Evolutionary conservation across 768 basidiomycete species (phyloP).

Genomic region (Lepiota subincarnata): DNA sequence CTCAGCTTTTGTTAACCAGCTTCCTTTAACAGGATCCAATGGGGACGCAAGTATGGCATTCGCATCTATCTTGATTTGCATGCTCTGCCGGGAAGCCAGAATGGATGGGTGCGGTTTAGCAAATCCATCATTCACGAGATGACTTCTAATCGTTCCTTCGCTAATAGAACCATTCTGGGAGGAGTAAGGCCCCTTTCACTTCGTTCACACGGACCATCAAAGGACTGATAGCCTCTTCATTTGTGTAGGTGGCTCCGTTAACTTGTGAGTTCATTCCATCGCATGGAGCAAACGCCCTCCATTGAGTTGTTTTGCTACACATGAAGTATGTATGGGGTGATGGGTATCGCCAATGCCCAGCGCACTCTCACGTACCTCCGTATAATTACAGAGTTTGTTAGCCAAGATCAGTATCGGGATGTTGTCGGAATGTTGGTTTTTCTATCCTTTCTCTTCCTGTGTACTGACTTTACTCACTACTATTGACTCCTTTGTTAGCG

Average conservation of each 20-base stretch:
- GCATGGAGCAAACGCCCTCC: background rate
- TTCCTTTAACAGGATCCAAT: conserved; percentile 52
- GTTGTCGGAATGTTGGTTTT: conserved; percentile 59
- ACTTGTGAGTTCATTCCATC: conserved; percentile 42
- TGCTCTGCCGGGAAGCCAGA: conserved; percentile 71
- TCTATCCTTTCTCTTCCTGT: background rate
- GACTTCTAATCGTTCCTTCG: conserved; percentile 13
- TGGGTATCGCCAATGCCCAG: conserved; percentile 89
- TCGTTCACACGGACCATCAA: conserved; percentile 11
- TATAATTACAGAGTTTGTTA: conserved; percentile 80
- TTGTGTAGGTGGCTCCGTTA: conserved; percentile 49
- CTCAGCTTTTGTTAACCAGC: conserved; percentile 13
- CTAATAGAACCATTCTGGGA: conserved; percentile 36
- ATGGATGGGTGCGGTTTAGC: conserved; percentile 58
- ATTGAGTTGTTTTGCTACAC: conserved; percentile 6
- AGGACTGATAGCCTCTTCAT: conserved; percentile 9
- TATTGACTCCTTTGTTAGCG: conserved; percentile 20
- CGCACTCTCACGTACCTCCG: conserved; percentile 80
- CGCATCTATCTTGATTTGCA: conserved; percentile 84
- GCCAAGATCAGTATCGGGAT: conserved; percentile 70
- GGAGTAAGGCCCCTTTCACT: conserved; percentile 20
- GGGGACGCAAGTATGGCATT: conserved; percentile 92
- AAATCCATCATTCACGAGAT: conserved; percentile 4
- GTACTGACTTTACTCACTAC: conserved; percentile 7
- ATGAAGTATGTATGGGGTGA: conserved; percentile 61